phyloP scores from a whole-genome alignment of 108 stramenopile genomes.

The Chaetoceros tenuissimus region DNA sequence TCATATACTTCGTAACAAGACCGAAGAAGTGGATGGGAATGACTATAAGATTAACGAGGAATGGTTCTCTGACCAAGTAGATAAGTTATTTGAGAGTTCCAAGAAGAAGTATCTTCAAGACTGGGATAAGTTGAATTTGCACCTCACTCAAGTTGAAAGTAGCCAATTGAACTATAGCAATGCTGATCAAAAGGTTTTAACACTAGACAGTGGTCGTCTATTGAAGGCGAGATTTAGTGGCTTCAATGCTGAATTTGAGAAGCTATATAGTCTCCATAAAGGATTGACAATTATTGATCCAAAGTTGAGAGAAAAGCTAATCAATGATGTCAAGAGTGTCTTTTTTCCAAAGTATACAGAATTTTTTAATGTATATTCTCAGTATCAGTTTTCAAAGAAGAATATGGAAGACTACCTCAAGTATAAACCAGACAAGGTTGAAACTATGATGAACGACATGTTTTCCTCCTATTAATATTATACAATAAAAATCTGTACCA shows the following conservation, averaged over 20 bases:
- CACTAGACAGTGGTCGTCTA: slow-evolving; percentile 69
- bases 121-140: slow-evolving; percentile 65
- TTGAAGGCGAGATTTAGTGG: slow-evolving; percentile 77
- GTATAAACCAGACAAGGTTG: slow-evolving; percentile 62
- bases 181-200: slow-evolving; percentile 50
- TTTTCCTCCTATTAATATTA: too few species aligned
- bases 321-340: slow-evolving; percentile 46
- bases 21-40: slow-evolving; percentile 16
- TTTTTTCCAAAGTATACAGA: slow-evolving; percentile 61
- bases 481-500: too few species aligned
- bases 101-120: slow-evolving; percentile 61
- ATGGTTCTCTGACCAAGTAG: slow-evolving; percentile 72
- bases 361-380: slow-evolving; percentile 71
- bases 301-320: slow-evolving; percentile 49
- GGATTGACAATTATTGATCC: slow-evolving; percentile 59
- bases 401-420: slow-evolving; percentile 77
- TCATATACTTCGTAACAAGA: background rate
- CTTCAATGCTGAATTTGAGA: slow-evolving; percentile 77
- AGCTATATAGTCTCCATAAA: slow-evolving; percentile 54
- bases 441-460: slow-evolving; percentile 27
- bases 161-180: slow-evolving; percentile 60
- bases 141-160: slow-evolving; percentile 63
- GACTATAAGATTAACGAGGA: slow-evolving; percentile 49
- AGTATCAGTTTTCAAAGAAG: slow-evolving; percentile 79
- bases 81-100: slow-evolving; percentile 63